A percentile compares a stretch with the other conserved stretches of the same genome.
Conservation (phyloP, 2,329 filamentous ascomycete genomes). For the Apiospora pterosperma region DNA sequence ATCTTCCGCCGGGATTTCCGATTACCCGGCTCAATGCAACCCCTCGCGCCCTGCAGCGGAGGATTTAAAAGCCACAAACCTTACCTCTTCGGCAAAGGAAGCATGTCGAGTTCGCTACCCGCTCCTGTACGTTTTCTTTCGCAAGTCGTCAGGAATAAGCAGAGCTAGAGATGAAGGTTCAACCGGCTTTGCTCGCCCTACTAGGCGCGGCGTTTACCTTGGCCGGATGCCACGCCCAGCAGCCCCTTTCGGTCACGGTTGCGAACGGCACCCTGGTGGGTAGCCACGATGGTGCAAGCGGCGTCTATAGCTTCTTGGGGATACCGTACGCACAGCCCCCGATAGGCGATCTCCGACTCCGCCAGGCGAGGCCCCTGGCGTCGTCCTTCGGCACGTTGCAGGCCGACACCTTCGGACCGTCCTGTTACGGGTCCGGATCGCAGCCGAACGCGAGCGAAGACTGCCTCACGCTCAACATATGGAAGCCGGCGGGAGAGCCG, state of each 20-base stretch:
- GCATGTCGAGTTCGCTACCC: background rate
- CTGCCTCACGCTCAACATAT: slow-evolving; percentile 37
- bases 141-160: background rate
- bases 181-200: background rate
- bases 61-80: no score
- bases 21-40: background rate
- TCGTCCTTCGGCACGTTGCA: background rate
- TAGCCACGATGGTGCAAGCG: background rate
- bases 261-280: background rate
- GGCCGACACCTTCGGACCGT: background rate
- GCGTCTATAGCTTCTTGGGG: background rate
- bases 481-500: slow-evolving; percentile 15
- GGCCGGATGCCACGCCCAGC: background rate
- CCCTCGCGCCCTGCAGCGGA: background rate
- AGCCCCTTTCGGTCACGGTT: background rate
- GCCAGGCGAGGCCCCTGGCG: background rate
- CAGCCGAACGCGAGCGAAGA: slow-evolving; percentile 5
- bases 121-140: no score
- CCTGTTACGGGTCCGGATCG: background rate
- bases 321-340: background rate
- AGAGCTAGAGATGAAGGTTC: background rate
- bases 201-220: background rate
- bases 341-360: background rate
- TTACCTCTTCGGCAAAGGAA: background rate
- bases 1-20: background rate